Percentiles rank a stretch among this genome's conserved stretches.
Conservation (phyloP, 176 grass and related monocot genomes). For the barley (Hordeum vulgare) region MorexV3_pseudomolecules_assembly NC_058522.1:552615113-552615612, state of each 20-base stretch:
- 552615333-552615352: neutral
- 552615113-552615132: neutral
- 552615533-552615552: neutral
- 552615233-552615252: neutral
- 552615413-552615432: neutral
- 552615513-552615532: neutral
- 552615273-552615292: neutral
- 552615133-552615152: neutral
- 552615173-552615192: slow-evolving; percentile 23
- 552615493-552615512: neutral
- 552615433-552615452: neutral
- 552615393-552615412: neutral
- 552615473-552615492: neutral
- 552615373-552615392: neutral
- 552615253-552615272: neutral
- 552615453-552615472: neutral
- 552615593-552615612: neutral
- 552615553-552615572: neutral
- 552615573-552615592: neutral
- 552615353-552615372: neutral
- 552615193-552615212: neutral
- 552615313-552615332: neutral
- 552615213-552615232: neutral
- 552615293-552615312: neutral
- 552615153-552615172: neutral